Base-by-base conservation (phyloP, 306 rosid genomes). In the Corylus heterophylla region DNA sequence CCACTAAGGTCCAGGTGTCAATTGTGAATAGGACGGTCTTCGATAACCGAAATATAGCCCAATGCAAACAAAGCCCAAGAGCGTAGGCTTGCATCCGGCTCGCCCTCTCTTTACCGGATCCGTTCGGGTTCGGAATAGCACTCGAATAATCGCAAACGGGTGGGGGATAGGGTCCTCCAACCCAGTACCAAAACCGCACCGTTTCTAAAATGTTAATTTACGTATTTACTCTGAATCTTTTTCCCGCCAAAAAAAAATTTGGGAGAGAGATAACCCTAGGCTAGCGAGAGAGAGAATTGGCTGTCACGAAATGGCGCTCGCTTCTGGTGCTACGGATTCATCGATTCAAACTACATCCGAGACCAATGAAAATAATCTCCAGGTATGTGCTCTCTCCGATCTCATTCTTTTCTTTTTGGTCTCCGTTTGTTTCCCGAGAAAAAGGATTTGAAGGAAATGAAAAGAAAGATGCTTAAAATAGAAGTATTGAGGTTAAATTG, bases 191-290 rank as follows among this genome's bases (percentile, higher is more conserved):
- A 54, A 17, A 7, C 22, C 58, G 22, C 20, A 16, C 22, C 58
- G 22, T 54, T 17, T 14, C 6, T 16, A 17, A 1, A 54, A 8
- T n/a, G 11, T 20, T 8, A 59, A 59, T 67, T 42, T 67, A 67
- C 51, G 27, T 17, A 67, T 42, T 42, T 76, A 39, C 20, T 17
- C 27, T 69, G 55, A 5, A 12, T 35, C 6, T 2, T 0, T 61
- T 76, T 77, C 85, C 81, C 81, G 81, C 85, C 85, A 77, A 82
- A 76, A 42, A 14, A 22, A 22, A 22, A 22, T 6, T 10, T 3
- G 16, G 3, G 8, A 8, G 4, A 0, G 18, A 31, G 22, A 39
- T 0, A 61, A 13, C 54, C n/a, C 35, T 1, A 45, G 20, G 1
- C 35, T 31, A 31, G 29, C 1, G 12, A 54, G 25, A 47, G 51